These are phyloP conservation scores for Lentinula edodes DNA, from an alignment of 768 basidiomycete genomes.

Conservation along the genomic window DNA sequence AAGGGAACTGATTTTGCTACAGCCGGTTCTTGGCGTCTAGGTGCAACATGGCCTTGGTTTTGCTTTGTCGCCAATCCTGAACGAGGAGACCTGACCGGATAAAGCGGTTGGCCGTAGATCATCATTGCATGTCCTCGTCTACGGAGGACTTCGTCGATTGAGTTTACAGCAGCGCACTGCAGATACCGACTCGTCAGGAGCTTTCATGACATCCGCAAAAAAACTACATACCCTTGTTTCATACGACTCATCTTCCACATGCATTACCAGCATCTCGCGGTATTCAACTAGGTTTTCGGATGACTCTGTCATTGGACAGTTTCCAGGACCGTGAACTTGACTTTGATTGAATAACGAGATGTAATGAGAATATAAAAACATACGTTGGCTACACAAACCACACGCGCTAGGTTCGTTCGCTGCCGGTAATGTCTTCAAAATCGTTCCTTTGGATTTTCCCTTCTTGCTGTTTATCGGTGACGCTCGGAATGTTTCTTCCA, in stretches of 20 bases:
- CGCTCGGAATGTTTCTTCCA: neutral
- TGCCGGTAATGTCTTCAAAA: neutral
- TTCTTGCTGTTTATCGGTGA: neutral
- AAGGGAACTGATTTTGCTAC: neutral
- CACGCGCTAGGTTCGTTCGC: constrained; percentile 27
- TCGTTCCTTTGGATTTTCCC: neutral
- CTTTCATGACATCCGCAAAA: neutral
- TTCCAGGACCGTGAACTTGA: constrained; percentile 13
- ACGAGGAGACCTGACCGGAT: constrained; percentile 35
- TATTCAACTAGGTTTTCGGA: constrained; percentile 67
- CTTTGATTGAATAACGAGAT: neutral
- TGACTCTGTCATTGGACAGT: constrained; percentile 61
- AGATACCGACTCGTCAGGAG: constrained; percentile 5
- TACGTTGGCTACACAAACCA: constrained; percentile 49
- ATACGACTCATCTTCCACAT: constrained; percentile 61
- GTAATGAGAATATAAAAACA: neutral
- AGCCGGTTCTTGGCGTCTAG: neutral
- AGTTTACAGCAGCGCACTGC: constrained; percentile 59
- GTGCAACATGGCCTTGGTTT: neutral
- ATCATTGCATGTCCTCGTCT: constrained; percentile 50
- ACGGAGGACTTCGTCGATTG: constrained; percentile 62
- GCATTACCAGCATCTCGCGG: constrained; percentile 57
- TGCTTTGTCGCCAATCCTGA: constrained; percentile 16
- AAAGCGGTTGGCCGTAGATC: constrained; percentile 60
- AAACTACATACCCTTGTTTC: constrained; percentile 49